Conservation (phyloP, 73 alveolate genomes). For the Paramecium sonneborni region DNA sequence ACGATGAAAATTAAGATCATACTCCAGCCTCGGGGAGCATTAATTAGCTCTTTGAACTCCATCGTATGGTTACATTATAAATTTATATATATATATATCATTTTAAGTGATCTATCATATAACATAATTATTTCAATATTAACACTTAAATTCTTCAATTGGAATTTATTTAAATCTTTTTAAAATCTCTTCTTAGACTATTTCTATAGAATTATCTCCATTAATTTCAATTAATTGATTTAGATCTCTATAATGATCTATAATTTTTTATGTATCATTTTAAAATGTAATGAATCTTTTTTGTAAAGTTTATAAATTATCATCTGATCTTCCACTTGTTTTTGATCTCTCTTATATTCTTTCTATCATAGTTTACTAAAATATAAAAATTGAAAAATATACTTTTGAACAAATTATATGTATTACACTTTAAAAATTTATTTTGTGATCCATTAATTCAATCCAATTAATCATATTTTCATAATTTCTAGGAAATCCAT, state of each 20-base stretch:
- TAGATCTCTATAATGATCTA: background rate
- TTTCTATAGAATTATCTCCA: background rate
- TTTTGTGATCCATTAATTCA: background rate
- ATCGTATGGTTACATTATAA: conserved; percentile 10
- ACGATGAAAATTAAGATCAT: conserved; percentile 19
- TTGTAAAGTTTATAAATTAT: background rate
- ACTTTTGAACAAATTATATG: background rate
- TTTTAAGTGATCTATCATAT: background rate
- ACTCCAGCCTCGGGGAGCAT: conserved; percentile 31
- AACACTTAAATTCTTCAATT: background rate
- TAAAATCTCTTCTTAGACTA: background rate
- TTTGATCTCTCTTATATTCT: conserved; percentile 27
- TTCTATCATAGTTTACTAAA: background rate
- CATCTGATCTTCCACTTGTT: conserved; percentile 44
- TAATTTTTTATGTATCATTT: background rate
- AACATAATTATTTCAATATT: background rate
- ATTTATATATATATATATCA: background rate
- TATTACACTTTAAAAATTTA: background rate
- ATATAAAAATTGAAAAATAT: background rate
- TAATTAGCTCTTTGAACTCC: conserved; percentile 22
- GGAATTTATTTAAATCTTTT: background rate
- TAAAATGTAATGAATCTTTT: background rate
- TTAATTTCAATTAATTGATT: background rate
- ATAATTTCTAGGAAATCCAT: conserved; percentile 14
- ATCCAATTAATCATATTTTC: background rate